Evolutionary conservation across 129 eudicot genomes (phyloP), one percentile per base, ranked within the genome.

Genomic region (Helianthus tuberosus): DNA sequence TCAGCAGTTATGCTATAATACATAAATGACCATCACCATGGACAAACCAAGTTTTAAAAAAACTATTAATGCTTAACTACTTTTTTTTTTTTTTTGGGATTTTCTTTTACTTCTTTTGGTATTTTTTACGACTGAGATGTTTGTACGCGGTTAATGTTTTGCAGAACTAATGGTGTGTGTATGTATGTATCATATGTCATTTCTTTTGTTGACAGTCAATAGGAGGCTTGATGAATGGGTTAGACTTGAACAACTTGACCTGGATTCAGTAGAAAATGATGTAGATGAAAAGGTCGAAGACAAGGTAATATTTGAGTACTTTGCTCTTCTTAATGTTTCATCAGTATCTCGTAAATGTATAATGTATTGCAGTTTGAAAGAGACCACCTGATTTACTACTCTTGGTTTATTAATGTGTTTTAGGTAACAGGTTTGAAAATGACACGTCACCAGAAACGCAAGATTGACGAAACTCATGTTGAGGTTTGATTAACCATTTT

Each of bases 141-240:
- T 4, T 59, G 64, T 32, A 16, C 5, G 20, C 38, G 46, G 43
- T 53, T 75, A 46, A 39, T 25, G 35, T 11, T 54, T 41, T 77
- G 38, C 62, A 6, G 4, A 13, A 15, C 5, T 36, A 43, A 55
- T 48, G 14, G 15, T 63, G 44, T 49, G 36, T 61, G 61, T n/a
- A n/a, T n/a, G n/a, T n/a, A n/a, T n/a, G n/a, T 58, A 66, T 51
- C 15, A 29, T 54, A 3, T 69, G 14, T 5, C 17, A 17, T 69
- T 29, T 6, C 39, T 74, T 77, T 29, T 46, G 54, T 71, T 83
- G 69, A 17, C 88, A 94, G 98, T 94, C 74, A 94, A 94, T 46
- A 87, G 98, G 69, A 88, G 98, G 74, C 98, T 94, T 80, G 98
- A 94, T 80, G 98, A 94, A 84, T 94, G 98, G 98, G 87, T 90